These are phyloP conservation scores for Aspergillus sojae DNA, from an alignment of 2,329 filamentous ascomycete genomes.

Conservation along the genomic window DNA sequence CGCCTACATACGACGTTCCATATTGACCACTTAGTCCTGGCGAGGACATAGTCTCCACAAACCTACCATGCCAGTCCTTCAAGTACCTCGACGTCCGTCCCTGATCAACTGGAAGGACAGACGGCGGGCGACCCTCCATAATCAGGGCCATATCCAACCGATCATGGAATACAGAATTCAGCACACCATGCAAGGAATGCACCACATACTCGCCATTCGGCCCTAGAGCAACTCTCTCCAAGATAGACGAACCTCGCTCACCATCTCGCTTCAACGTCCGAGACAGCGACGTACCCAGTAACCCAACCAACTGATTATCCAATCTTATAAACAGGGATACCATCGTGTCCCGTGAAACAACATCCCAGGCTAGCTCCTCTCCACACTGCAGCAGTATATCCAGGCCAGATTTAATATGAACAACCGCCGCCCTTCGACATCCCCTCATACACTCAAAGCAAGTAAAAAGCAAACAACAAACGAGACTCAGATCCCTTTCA, in stretches of 20 bases:
- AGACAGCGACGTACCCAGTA: neutral
- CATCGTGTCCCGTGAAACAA: neutral
- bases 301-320: neutral
- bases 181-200: neutral
- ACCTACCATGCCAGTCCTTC: neutral
- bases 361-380: neutral
- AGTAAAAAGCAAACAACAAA: slow-evolving; percentile 1
- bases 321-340: neutral
- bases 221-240: neutral
- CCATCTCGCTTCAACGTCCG: neutral
- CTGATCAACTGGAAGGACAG: neutral
- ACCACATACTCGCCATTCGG: neutral
- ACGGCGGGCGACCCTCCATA: neutral
- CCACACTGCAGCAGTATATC: neutral
- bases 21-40: neutral
- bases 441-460: slow-evolving; percentile 6
- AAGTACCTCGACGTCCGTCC: neutral
- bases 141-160: neutral
- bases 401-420: slow-evolving; percentile 8
- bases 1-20: neutral
- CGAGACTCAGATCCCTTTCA: neutral
- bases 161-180: neutral
- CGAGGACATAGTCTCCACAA: neutral
- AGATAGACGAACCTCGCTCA: neutral
- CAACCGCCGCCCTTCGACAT: slow-evolving; percentile 3